Evolutionary conservation across 768 basidiomycete species (phyloP).

Genomic region (Antrodiella citrinella): DNA sequence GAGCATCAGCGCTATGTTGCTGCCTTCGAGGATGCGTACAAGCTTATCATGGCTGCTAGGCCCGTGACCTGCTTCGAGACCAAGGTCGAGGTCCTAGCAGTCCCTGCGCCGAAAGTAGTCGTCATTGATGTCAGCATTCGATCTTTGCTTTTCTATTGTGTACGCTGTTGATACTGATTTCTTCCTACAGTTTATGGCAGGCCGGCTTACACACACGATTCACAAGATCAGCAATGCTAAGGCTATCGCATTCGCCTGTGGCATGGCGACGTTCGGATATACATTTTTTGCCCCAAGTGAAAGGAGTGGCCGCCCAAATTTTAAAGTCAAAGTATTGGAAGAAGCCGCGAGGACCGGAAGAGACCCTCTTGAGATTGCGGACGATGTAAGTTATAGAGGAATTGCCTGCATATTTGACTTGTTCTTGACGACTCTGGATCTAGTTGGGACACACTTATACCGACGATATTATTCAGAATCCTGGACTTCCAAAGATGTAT

Average conservation of each 20-base stretch:
- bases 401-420: neutral
- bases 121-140: neutral
- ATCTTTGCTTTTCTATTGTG: neutral
- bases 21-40: neutral
- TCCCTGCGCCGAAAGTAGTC: neutral
- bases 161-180: neutral
- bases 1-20: neutral
- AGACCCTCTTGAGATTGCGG: neutral
- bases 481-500: conserved; percentile 6
- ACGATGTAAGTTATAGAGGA: neutral
- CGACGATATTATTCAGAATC: conserved; percentile 3
- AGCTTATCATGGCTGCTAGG: neutral
- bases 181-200: neutral
- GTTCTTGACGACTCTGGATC: neutral
- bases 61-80: neutral
- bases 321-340: neutral
- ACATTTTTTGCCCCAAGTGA: neutral
- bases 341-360: neutral
- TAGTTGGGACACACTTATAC: neutral
- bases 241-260: neutral
- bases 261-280: neutral
- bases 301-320: neutral
- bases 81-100: neutral
- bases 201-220: neutral
- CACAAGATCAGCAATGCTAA: neutral